A percentile compares a stretch with the other conserved stretches of the same genome.
Evolutionary conservation across 2,329 filamentous ascomycete genomes (phyloP).

Genomic region (Coniochaeta hoffmannii): DNA sequence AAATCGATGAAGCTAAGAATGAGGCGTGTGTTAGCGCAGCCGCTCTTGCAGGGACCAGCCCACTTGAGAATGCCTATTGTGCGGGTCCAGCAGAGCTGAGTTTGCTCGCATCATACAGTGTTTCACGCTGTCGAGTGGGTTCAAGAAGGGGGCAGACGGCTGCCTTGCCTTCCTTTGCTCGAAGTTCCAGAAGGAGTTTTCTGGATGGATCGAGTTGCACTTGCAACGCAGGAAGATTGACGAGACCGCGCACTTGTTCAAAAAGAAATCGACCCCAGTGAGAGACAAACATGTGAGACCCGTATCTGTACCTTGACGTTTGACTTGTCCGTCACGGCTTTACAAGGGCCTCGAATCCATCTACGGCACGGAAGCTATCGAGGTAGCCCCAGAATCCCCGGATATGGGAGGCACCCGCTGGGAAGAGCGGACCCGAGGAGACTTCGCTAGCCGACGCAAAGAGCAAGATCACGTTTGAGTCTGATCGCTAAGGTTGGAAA

Average conservation of each 20-base stretch:
- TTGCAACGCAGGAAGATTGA: too few relatives aligned
- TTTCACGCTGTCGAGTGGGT: too few relatives aligned
- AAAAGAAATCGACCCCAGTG: too few relatives aligned
- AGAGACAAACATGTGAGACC: constrained; percentile 49
- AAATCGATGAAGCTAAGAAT: constrained; percentile 10
- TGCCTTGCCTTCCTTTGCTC: too few relatives aligned
- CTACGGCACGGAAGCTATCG: constrained; percentile 53
- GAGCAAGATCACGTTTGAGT: constrained; percentile 3
- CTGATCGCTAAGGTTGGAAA: background rate
- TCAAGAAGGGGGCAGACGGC: too few relatives aligned
- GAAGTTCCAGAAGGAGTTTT: too few relatives aligned
- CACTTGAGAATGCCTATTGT: background rate
- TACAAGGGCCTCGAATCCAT: constrained; percentile 50
- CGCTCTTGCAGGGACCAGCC: background rate
- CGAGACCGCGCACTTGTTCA: too few relatives aligned
- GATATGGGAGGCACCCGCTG: constrained; percentile 28
- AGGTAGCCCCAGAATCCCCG: constrained; percentile 49
- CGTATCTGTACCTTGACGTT: constrained; percentile 59
- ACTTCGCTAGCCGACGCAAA: constrained; percentile 45
- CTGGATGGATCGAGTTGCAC: too few relatives aligned
- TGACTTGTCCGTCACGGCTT: constrained; percentile 51
- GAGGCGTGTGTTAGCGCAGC: constrained; percentile 10
- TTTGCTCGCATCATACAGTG: too few relatives aligned
- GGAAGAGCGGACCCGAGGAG: constrained; percentile 38
- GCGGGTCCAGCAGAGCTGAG: too few relatives aligned